Evolutionary conservation across 106 monocot species (phyloP).

Genomic region (Acorus calamus): DNA sequence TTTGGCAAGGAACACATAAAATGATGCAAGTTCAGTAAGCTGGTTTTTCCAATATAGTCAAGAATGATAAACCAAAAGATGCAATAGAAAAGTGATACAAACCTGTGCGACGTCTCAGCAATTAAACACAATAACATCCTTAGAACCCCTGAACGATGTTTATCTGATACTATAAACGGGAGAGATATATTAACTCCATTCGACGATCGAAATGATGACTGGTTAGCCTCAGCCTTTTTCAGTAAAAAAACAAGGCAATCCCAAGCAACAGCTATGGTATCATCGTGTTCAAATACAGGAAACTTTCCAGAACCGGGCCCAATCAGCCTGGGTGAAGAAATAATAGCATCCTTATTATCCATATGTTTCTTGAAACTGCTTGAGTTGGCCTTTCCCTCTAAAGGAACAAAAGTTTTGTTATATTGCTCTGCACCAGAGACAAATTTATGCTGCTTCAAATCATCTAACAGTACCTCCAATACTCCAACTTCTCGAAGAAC

Average conservation of each 20-base stretch:
- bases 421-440: slow-evolving; percentile 55
- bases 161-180: slow-evolving; percentile 78
- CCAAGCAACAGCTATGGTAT: slow-evolving; percentile 71
- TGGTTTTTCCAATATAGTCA: too few relatives aligned
- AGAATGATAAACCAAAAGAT: too few relatives aligned
- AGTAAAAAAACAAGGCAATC: slow-evolving; percentile 83
- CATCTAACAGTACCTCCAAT: slow-evolving; percentile 82
- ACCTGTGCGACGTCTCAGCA: slow-evolving; percentile 89
- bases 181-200: slow-evolving; percentile 66
- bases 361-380: slow-evolving; percentile 63
- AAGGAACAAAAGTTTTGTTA: slow-evolving; percentile 20
- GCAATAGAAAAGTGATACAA: not conserved
- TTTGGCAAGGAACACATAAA: too few relatives aligned
- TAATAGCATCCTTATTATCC: slow-evolving; percentile 72
- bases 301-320: slow-evolving; percentile 40
- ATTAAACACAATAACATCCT: slow-evolving; percentile 74
- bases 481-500: slow-evolving; percentile 94
- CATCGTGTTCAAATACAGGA: slow-evolving; percentile 83
- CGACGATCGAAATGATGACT: slow-evolving; percentile 68
- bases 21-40: too few relatives aligned
- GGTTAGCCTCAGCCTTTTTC: slow-evolving; percentile 82
- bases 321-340: slow-evolving; percentile 70
- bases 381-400: slow-evolving; percentile 37
- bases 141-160: slow-evolving; percentile 72
- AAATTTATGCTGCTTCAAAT: slow-evolving; percentile 74